A percentile compares a stretch with the other conserved stretches of the same genome.
Evolutionary conservation across 805 yeast genomes (phyloP).

Genomic region (Maudiozyma serrabonitensis): DNA sequence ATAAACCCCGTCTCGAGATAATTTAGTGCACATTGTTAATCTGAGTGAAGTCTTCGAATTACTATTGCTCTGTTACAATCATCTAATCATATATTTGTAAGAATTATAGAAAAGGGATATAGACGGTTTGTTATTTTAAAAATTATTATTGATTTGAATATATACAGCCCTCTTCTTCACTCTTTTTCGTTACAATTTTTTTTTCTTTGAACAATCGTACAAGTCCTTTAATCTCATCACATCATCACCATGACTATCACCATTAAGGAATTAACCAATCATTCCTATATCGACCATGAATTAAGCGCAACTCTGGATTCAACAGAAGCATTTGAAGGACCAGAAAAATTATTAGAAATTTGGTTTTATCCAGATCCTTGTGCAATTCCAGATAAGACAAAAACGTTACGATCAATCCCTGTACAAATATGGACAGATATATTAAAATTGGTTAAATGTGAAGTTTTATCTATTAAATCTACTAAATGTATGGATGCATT

Average conservation of each 20-base stretch:
- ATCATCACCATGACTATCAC: slow-evolving; percentile 24
- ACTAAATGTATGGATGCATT: slow-evolving; percentile 67
- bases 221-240: too few relatives aligned
- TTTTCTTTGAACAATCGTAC: too few relatives aligned
- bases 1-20: too few relatives aligned
- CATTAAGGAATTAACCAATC: slow-evolving; percentile 29
- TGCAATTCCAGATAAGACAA: slow-evolving; percentile 24
- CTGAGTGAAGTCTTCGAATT: too few relatives aligned
- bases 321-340: slow-evolving; percentile 91
- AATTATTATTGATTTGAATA: too few relatives aligned
- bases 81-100: too few relatives aligned
- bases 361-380: slow-evolving; percentile 58
- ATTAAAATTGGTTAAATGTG: slow-evolving; percentile 78
- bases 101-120: too few relatives aligned
- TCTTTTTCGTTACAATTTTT: too few relatives aligned
- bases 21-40: too few relatives aligned
- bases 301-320: slow-evolving; percentile 75
- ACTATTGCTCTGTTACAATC: too few relatives aligned
- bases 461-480: slow-evolving; percentile 70
- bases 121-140: too few relatives aligned
- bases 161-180: too few relatives aligned
- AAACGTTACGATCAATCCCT: slow-evolving; percentile 56
- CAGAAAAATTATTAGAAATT: slow-evolving; percentile 84
- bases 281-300: slow-evolving; percentile 63
- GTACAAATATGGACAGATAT: slow-evolving; percentile 59